Conservation (phyloP, 2,329 filamentous ascomycete genomes). For the Penicillium corylophilum region DNA sequence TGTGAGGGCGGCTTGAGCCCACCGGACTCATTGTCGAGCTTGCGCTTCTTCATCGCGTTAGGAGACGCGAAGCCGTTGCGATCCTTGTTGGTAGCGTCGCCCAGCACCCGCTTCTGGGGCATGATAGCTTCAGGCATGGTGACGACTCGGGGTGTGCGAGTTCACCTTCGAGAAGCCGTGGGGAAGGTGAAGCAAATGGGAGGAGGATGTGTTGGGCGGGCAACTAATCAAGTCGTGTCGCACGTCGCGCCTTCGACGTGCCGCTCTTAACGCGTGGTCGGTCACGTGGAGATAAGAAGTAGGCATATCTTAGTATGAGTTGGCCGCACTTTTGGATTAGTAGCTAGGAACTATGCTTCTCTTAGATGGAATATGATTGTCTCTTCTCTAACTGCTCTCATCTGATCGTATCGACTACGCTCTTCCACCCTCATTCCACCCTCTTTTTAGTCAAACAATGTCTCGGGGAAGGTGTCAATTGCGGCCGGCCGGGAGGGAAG, state of each 20-base stretch:
- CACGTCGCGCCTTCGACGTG: conserved; percentile 26
- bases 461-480: not conserved
- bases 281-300: conserved; percentile 24
- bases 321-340: not conserved
- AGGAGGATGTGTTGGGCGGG: conserved; percentile 14
- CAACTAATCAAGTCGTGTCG: conserved; percentile 20
- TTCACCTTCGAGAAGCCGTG: not conserved
- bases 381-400: not conserved
- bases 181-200: not conserved
- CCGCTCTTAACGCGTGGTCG: conserved; percentile 26
- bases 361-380: not conserved
- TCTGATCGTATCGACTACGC: not conserved
- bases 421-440: not conserved
- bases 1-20: conserved; percentile 62
- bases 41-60: conserved; percentile 72
- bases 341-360: not conserved
- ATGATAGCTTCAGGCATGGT: conserved; percentile 43
- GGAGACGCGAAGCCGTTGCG: conserved; percentile 60
- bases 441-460: not conserved
- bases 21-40: conserved; percentile 60
- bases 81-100: conserved; percentile 64
- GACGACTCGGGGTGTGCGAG: conserved; percentile 5
- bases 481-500: not conserved
- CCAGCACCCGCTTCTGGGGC: conserved; percentile 72
- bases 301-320: not conserved